Percentiles rank a stretch among this genome's conserved stretches.
These are phyloP conservation scores for Papiliotrema laurentii DNA, from an alignment of 1,284 basidiomycete genomes.

Conservation along the genomic window DNA sequence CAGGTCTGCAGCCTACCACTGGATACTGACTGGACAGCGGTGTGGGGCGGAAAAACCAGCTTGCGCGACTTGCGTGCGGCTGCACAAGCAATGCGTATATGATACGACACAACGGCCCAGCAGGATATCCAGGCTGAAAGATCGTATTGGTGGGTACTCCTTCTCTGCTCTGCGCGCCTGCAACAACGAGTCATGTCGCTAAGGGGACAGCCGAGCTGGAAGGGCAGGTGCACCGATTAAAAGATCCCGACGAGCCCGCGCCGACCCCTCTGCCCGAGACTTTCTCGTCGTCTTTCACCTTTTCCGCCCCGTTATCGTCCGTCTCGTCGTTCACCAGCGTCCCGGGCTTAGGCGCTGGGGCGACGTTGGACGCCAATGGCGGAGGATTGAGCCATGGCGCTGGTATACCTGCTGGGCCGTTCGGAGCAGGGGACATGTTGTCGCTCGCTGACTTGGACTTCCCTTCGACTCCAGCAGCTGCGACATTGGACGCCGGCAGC, in stretches of 20 bases:
- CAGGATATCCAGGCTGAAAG: constrained; percentile 8
- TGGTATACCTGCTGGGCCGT: not conserved
- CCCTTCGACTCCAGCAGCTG: not conserved
- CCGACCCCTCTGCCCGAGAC: no score
- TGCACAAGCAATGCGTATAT: constrained; percentile 8
- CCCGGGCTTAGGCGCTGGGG: no score
- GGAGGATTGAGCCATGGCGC: not conserved
- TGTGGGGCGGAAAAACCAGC: constrained; percentile 7
- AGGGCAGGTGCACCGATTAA: not conserved
- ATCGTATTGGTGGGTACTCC: constrained; percentile 6
- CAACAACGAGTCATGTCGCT: not conserved
- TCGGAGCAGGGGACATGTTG: not conserved
- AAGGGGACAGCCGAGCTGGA: constrained; percentile 1
- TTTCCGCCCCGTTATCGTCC: no score
- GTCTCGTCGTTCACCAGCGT: no score
- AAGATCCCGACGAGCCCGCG: no score
- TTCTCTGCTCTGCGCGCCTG: no score
- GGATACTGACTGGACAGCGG: constrained; percentile 1
- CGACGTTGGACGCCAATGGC: no score
- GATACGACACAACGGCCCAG: constrained; percentile 3
- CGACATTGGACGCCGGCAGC: no score
- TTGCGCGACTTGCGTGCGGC: constrained; percentile 7
- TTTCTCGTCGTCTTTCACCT: no score
- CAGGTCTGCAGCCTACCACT: not conserved
- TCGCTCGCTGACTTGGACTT: not conserved